Conservation (phyloP, 129 eudicot species). For the Calendula officinalis region DNA sequence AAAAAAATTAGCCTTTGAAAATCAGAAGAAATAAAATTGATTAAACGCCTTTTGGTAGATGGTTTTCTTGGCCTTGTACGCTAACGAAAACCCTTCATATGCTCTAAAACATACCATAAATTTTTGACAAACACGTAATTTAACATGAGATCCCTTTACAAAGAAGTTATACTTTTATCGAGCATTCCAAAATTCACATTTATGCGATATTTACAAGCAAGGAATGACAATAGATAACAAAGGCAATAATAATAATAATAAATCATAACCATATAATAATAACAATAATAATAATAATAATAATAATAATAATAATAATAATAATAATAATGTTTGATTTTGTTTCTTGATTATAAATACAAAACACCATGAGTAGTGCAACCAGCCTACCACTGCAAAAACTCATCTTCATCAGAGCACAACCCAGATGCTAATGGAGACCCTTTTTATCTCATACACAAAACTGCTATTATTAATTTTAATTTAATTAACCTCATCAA, state of each 20-base stretch:
- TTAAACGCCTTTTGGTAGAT: no score
- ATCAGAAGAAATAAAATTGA: no score
- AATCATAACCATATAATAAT: not conserved
- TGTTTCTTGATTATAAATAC: slow-evolving; percentile 30
- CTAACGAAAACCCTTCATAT: no score
- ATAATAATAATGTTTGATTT: slow-evolving; percentile 11
- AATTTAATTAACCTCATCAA: not conserved
- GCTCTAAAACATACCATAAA: no score
- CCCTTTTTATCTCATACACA: slow-evolving; percentile 19
- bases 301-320: not conserved
- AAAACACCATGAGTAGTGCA: slow-evolving; percentile 20
- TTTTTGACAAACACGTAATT: no score
- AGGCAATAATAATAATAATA: not conserved
- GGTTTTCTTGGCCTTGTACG: no score
- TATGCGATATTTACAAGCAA: not conserved
- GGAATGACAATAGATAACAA: not conserved
- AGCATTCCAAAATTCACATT: not conserved
- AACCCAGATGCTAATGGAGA: not conserved
- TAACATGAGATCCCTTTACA: no score
- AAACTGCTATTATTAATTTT: slow-evolving; percentile 20
- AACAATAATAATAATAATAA: not conserved
- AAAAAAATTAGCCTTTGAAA: no score
- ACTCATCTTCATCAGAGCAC: not conserved
- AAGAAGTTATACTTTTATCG: not conserved
- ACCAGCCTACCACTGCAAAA: not conserved